Evolutionary conservation across 306 rosid genomes (phyloP), one percentile per base, ranked within the genome.

Genomic region (Dicorynia guianensis): DNA sequence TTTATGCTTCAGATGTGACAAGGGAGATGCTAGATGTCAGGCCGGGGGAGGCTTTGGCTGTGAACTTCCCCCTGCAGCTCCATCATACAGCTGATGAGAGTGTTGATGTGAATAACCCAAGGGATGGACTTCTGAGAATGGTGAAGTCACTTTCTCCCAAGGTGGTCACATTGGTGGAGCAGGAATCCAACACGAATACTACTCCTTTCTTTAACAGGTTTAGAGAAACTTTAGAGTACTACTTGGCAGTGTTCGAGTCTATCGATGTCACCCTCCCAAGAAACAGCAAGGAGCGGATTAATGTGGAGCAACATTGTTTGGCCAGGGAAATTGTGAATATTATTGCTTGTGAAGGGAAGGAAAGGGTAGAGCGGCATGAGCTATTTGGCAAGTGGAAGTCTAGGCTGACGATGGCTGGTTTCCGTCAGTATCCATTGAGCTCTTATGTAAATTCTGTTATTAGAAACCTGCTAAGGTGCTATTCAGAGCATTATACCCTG

Each of bases 1-100:
- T 84, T 58, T 95, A 85, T 36, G 89, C 86, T 49, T 77, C 92
- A 3, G 84, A 90, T 53, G 82, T 95, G 61, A 95, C 90, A 2
- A 70, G 44, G 17, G 93, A 82, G 33, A 90, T 92, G 96, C 97
- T 95, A 48, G 85, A 85, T 78, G 83, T 92, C 71, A 76, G 93
- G 82, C 86, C 87, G 0, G 97, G 93, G 7, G 99, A 96, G 81
- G 98, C 93, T 65, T 78, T 96, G 62, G 98, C 98, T 6, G 98
- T 96, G 69, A 96, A 96, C 89, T 92, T 96, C 17, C 93, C 99
- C 8, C 81, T 96, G 77, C 96, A 90, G 63, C 97, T 96, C 40
- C 99, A 96, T 78, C 99, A 96, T 79, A 92, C 98, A 30, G 93
- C 98, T 1, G 98, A 96, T 56, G 99, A 96, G 89, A 92, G 99